Percentiles rank a stretch among this genome's conserved stretches.
These are phyloP conservation scores for Pholiota adiposa DNA, from an alignment of 1,284 basidiomycete species.

Conservation along the genomic window DNA sequence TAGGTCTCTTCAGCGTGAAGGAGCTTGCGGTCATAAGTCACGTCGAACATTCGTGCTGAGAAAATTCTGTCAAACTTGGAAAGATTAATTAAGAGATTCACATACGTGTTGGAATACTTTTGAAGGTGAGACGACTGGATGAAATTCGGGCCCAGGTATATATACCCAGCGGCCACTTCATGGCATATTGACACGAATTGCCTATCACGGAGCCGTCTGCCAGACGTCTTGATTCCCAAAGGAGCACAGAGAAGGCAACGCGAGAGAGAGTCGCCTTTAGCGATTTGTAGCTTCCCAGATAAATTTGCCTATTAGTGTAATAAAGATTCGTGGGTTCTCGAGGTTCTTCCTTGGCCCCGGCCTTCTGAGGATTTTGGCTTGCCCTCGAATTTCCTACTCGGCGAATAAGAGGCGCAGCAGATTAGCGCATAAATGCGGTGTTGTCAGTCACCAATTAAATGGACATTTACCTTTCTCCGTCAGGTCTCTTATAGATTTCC, in stretches of 20 bases:
- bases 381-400: background rate
- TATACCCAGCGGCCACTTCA: conserved; percentile 7
- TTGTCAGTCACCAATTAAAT: no score
- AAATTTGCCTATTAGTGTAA: conserved; percentile 11
- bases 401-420: background rate
- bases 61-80: background rate
- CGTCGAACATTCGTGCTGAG: conserved; percentile 8
- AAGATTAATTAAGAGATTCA: background rate
- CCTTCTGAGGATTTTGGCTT: conserved; percentile 16
- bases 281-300: conserved; percentile 12
- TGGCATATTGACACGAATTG: conserved; percentile 14
- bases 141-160: conserved; percentile 10
- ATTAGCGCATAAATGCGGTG: no score
- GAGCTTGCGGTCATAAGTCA: conserved; percentile 5
- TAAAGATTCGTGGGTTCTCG: conserved; percentile 3
- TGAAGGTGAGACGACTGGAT: conserved; percentile 1
- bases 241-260: conserved; percentile 6
- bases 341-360: background rate
- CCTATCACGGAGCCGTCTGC: conserved; percentile 9
- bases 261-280: conserved; percentile 9
- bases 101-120: conserved; percentile 7
- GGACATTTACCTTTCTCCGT: no score
- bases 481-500: no score
- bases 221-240: conserved; percentile 12
- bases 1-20: conserved; percentile 29